Percentiles rank a stretch among this genome's conserved stretches.
phyloP scores from a whole-genome alignment of 768 basidiomycete genomes.

The Lanmaoa rubissima region DNA sequence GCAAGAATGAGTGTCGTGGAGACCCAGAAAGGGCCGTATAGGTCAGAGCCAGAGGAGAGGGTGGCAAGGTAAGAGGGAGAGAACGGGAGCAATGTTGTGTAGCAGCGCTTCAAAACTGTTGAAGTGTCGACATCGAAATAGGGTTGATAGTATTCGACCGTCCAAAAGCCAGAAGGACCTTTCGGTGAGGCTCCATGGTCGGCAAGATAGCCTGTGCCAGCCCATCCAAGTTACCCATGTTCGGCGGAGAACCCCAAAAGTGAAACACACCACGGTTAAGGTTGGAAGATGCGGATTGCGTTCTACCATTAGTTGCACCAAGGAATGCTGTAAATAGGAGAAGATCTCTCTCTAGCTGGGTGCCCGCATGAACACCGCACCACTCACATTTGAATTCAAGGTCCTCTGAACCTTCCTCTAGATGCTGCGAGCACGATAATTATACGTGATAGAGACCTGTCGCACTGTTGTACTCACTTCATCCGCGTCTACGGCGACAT shows the following conservation, averaged over 20 bases:
- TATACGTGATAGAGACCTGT: background rate
- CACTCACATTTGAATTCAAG: conserved; percentile 70
- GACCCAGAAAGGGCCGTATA: conserved; percentile 97
- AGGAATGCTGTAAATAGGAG: conserved; percentile 49
- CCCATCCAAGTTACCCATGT: background rate
- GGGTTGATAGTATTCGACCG: conserved; percentile 79
- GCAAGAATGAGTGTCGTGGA: conserved; percentile 92
- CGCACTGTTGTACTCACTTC: conserved; percentile 45
- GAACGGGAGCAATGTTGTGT: conserved; percentile 74
- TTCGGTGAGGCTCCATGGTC: conserved; percentile 48
- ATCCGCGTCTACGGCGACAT: conserved; percentile 69
- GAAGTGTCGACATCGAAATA: conserved; percentile 89
- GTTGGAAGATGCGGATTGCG: conserved; percentile 34
- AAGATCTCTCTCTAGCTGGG: background rate
- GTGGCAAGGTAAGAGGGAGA: conserved; percentile 60
- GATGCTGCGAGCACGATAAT: conserved; percentile 34
- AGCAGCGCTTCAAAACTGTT: conserved; percentile 72
- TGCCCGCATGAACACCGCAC: background rate
- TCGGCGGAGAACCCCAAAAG: background rate
- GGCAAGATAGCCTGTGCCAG: conserved; percentile 56
- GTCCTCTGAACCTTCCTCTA: conserved; percentile 67
- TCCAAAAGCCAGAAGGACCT: conserved; percentile 65
- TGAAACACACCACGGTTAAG: conserved; percentile 49
- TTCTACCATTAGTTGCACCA: conserved; percentile 32
- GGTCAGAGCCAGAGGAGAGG: conserved; percentile 55